Evolutionary conservation across 805 yeast genomes (phyloP).

Genomic region (Metschnikowia shivogae): DNA sequence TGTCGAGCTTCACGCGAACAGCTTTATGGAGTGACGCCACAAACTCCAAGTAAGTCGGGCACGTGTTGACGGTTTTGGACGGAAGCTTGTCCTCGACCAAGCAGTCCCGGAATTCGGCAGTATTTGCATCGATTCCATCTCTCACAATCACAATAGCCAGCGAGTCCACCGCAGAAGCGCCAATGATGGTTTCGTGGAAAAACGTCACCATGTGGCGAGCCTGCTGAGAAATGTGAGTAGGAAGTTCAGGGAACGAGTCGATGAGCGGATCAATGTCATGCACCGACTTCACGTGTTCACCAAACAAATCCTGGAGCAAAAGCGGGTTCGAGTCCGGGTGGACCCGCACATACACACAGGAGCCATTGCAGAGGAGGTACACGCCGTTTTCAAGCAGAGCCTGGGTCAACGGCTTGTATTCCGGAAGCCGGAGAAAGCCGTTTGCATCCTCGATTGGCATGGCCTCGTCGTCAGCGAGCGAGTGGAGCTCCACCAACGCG

Average conservation of each 20-base stretch:
- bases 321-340: conserved; percentile 64
- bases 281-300: conserved; percentile 43
- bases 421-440: conserved; percentile 48
- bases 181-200: conserved; percentile 38
- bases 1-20: conserved; percentile 50
- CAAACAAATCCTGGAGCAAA: conserved; percentile 72
- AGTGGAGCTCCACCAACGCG: conserved; percentile 68
- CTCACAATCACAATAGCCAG: conserved; percentile 57
- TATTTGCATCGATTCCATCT: conserved; percentile 59
- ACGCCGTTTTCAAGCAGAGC: conserved; percentile 63
- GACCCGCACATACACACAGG: conserved; percentile 55
- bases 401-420: conserved; percentile 40
- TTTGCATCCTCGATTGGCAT: conserved; percentile 25
- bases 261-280: conserved; percentile 45
- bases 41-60: conserved; percentile 62
- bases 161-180: conserved; percentile 25
- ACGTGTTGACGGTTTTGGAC: conserved; percentile 18
- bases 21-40: conserved; percentile 64
- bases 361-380: conserved; percentile 71
- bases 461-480: conserved; percentile 54
- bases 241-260: conserved; percentile 64
- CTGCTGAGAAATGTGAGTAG: conserved; percentile 64
- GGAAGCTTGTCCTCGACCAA: conserved; percentile 63
- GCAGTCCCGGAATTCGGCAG: conserved; percentile 47
- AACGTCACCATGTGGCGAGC: conserved; percentile 59